Evolutionary conservation across 1,139 yeast species (phyloP).

Genomic region (Protomyces inouyei): DNA sequence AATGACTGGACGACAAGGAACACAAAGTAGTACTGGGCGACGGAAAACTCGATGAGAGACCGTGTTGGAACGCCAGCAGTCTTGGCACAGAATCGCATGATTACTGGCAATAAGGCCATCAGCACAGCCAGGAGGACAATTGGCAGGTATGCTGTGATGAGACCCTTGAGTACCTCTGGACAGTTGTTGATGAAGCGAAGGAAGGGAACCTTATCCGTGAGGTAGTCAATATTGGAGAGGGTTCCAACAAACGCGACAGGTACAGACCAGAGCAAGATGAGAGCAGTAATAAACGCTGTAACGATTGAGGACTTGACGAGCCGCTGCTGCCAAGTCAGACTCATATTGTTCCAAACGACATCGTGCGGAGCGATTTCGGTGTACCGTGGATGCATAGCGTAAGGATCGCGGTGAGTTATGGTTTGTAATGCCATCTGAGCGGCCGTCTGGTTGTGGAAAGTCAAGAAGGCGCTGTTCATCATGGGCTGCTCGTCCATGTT

Average conservation of each 20-base stretch:
- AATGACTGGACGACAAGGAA: slow-evolving; percentile 86
- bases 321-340: slow-evolving; percentile 82
- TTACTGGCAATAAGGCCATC: slow-evolving; percentile 78
- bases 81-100: slow-evolving; percentile 55
- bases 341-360: slow-evolving; percentile 78
- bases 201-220: slow-evolving; percentile 65
- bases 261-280: slow-evolving; percentile 82
- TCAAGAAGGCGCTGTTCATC: slow-evolving; percentile 67
- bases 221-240: slow-evolving; percentile 66
- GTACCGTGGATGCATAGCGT: slow-evolving; percentile 57
- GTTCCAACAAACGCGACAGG: slow-evolving; percentile 96
- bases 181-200: slow-evolving; percentile 63
- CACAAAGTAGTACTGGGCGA: slow-evolving; percentile 82
- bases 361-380: slow-evolving; percentile 75
- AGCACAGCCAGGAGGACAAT: slow-evolving; percentile 73
- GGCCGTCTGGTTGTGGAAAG: slow-evolving; percentile 79
- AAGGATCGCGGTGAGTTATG: slow-evolving; percentile 58
- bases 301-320: slow-evolving; percentile 51
- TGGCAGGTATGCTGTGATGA: slow-evolving; percentile 82
- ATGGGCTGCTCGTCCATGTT: slow-evolving; percentile 45
- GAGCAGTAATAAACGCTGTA: slow-evolving; percentile 49
- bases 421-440: slow-evolving; percentile 88
- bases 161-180: slow-evolving; percentile 65
- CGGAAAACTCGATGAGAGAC: slow-evolving; percentile 69
- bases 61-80: slow-evolving; percentile 64